Evolutionary conservation across 345 rosid species (phyloP).

Genomic region (Eucalyptus viminalis): DNA sequence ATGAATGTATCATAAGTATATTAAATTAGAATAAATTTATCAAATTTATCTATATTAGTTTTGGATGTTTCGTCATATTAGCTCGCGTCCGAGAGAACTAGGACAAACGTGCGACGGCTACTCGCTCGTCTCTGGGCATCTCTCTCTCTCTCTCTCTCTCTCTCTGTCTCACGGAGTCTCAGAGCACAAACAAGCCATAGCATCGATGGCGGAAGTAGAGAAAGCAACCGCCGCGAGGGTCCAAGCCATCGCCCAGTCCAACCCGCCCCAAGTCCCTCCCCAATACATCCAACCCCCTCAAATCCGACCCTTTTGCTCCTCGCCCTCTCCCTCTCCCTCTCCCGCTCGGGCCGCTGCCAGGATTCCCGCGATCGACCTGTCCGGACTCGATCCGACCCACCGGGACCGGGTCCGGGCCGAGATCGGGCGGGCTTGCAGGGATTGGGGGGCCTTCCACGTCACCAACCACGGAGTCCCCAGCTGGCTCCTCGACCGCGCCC

Average conservation of each 20-base stretch:
- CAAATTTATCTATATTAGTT: too few relatives aligned
- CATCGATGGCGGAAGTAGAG: constrained; percentile 3
- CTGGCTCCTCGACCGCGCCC: constrained; percentile 32
- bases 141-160: not conserved
- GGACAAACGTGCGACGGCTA: not conserved
- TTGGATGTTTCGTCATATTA: too few relatives aligned
- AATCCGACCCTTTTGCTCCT: constrained; percentile 19
- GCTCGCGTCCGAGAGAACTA: too few relatives aligned
- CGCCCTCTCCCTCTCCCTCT: constrained; percentile 13
- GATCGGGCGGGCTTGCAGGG: constrained; percentile 43
- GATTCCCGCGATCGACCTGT: constrained; percentile 56
- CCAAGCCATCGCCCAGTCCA: constrained; percentile 30
- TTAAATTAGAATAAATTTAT: too few relatives aligned
- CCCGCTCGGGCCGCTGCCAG: not conserved
- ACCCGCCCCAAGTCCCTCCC: constrained; percentile 40
- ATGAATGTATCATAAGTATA: too few relatives aligned
- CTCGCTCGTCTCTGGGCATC: not conserved
- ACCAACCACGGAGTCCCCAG: constrained; percentile 57
- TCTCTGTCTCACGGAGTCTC: too few relatives aligned
- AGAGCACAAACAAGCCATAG: not conserved
- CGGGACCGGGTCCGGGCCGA: constrained; percentile 8
- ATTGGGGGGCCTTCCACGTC: constrained; percentile 90
- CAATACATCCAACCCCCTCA: constrained; percentile 60
- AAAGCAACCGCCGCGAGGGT: constrained; percentile 27
- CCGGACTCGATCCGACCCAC: not conserved